These are phyloP conservation scores for Sugiyamaella grinbergsii DNA, from an alignment of 1,139 yeast species.

Conservation along the genomic window DNA sequence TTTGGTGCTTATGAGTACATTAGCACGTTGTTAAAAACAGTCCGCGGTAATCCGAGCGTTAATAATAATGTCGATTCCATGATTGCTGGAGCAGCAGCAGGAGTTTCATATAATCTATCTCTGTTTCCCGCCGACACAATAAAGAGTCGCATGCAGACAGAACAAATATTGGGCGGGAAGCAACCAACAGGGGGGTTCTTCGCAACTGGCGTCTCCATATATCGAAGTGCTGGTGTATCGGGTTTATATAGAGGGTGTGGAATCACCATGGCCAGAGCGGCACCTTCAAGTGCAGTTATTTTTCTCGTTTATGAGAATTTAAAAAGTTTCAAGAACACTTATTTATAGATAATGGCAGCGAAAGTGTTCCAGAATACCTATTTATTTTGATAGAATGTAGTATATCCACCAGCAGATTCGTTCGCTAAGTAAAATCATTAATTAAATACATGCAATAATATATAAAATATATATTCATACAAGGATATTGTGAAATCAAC, in stretches of 20 bases:
- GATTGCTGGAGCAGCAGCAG: slow-evolving; percentile 84
- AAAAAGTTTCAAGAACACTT: slow-evolving; percentile 39
- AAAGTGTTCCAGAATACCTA: too few species aligned
- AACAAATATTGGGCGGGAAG: slow-evolving; percentile 38
- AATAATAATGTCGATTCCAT: slow-evolving; percentile 59
- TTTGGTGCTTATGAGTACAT: slow-evolving; percentile 81
- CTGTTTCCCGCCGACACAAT: slow-evolving; percentile 90
- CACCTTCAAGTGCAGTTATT: slow-evolving; percentile 88
- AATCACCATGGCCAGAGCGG: slow-evolving; percentile 75
- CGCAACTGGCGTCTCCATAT: slow-evolving; percentile 46
- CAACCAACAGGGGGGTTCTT: slow-evolving; percentile 36
- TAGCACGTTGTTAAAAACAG: slow-evolving; percentile 44
- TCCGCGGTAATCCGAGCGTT: slow-evolving; percentile 29
- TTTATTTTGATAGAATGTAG: too few species aligned
- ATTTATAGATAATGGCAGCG: slow-evolving; percentile 16
- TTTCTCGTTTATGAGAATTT: slow-evolving; percentile 76
- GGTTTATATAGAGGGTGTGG: slow-evolving; percentile 86
- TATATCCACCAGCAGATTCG: too few species aligned
- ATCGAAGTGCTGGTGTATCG: slow-evolving; percentile 55
- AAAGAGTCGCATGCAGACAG: slow-evolving; percentile 84
- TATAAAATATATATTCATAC: slow-evolving; percentile 35
- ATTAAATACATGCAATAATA: slow-evolving; percentile 12
- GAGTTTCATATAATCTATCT: slow-evolving; percentile 74
- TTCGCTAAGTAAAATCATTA: neutral
- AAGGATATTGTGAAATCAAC: neutral